Evolutionary conservation across 2,329 filamentous ascomycete species (phyloP).

Genomic region (Chalaropsis thielavioides): DNA sequence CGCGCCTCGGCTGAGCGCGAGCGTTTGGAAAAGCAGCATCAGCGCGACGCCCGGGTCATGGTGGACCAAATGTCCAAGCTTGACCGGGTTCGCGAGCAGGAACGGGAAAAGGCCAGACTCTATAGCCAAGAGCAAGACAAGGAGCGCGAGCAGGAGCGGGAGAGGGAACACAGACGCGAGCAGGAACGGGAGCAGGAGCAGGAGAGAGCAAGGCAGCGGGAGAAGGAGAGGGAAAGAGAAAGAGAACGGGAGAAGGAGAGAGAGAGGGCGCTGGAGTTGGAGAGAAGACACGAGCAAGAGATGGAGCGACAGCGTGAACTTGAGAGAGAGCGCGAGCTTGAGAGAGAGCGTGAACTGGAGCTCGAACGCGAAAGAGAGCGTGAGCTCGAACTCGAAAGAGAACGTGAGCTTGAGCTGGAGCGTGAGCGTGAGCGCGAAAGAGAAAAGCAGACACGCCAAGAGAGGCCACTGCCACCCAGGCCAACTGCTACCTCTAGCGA

Average conservation of each 20-base stretch:
- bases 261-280: slow-evolving; percentile 19
- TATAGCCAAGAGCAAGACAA: slow-evolving; percentile 46
- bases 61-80: slow-evolving; percentile 48
- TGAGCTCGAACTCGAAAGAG: background rate
- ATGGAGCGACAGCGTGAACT: slow-evolving; percentile 1
- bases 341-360: background rate
- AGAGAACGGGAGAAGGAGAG: slow-evolving; percentile 18
- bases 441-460: background rate
- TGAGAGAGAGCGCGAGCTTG: slow-evolving; percentile 37
- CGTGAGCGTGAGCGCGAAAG: background rate
- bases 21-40: slow-evolving; percentile 49
- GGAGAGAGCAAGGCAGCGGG: background rate
- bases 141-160: slow-evolving; percentile 36
- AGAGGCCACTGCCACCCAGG: background rate
- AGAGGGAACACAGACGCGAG: slow-evolving; percentile 21
- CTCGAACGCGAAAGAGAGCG: background rate
- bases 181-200: background rate
- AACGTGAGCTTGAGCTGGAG: slow-evolving; percentile 36
- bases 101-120: slow-evolving; percentile 50
- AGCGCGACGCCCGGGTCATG: slow-evolving; percentile 48
- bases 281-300: slow-evolving; percentile 10
- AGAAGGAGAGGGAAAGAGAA: slow-evolving; percentile 10
- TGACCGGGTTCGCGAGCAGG: slow-evolving; percentile 54
- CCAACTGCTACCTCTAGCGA: background rate
- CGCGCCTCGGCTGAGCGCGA: slow-evolving; percentile 47